Base-by-base conservation (phyloP, 148 eudicot genomes). In the Nyssa sinensis region DNA sequence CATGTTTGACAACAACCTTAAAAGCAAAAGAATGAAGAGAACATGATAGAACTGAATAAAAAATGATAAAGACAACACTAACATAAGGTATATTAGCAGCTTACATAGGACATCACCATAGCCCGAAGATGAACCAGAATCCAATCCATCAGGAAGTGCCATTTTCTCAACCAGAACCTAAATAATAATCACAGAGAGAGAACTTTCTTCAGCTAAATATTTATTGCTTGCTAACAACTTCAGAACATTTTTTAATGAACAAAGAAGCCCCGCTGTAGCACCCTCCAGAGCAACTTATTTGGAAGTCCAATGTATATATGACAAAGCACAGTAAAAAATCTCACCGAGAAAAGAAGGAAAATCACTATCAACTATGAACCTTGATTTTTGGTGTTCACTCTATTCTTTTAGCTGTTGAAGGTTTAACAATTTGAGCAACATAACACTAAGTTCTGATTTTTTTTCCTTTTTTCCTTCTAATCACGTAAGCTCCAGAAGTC, bases 131-230 rank as follows among this genome's bases (percentile, higher is more conserved):
- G 76, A 64, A 69, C 62, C 75, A 67, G 64, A 84, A 29, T 78
- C 79, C 67, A 84, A 69, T 47, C 88, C 87, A 74, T 74, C 80
- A 7, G 92, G 95, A 64, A 88, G 81, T 27, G 90, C 89, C 95
- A 90, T 90, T 77, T 90, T 90, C 85, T 90, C 95, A 34, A 83
- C 95, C 86, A 90, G 75, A 74, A 89, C 90, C 93, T 87, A 77
- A 75, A 29, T 77, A 62, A 62, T 23, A 68, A 76, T n/a, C n/a
- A 31, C 67, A 66, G 64, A 35, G 53, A 47, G 17, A 2, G 5
- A 39, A n/a, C 64, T 57, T 31, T 31, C 69, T 49, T 61, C 66
- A 63, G 57, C 21, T 61, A 60, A 67, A 29, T 21, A 33, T 31
- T 66, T 39, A n/a, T 16, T 44, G 35, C 33, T 1, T 2, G 62